Evolutionary conservation across 257 asterid species (phyloP), one percentile per base, ranked within the genome.

Genomic region (Solanum virginianum): DNA sequence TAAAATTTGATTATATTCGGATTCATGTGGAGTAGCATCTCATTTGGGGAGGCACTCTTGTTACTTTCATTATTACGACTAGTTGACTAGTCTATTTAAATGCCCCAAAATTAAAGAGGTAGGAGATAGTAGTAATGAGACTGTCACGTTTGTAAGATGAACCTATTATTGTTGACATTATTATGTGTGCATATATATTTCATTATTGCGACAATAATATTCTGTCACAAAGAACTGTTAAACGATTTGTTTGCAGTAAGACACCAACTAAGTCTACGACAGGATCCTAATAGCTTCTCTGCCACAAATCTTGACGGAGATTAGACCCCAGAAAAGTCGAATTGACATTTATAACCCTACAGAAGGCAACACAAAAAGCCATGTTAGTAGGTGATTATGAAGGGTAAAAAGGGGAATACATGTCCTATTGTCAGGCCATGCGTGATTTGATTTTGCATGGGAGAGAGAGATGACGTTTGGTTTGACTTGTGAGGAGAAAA

Each of bases 401-500:
- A 77, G 82, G 82, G 63, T 0, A 24, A 77, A 3, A 77, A 4
- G 1, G 63, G 26, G 6, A 51, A 49, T 24, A 15, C 45, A 29
- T 1, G 16, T 26, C 10, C 5, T 29, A 20, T 24, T 77, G 63
- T 26, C 82, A 77, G 82, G 84, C 32, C 87, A 85, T 85, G 84
- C 87, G 87, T 85, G 87, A 85, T 80, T 79, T 85, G 84, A 85
- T 80, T 80, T 77, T 45, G 55, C 18, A 54, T 18, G 65, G 20
- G 56, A 79, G 55, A 24, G 84, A 85, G 82, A 75, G 82, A 16
- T 77, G 82, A 51, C 82, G 63, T 77, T 65, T 77, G 45, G 45
- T 77, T 77, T 77, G 82, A 77, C 63, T 77, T 77, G 26, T 14
- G 62, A 77, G 43, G 6, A 3, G 26, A 51, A 51, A 77, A 77